phyloP scores from a whole-genome alignment of 306 rosid genomes.

The Quercus parvula region DNA sequence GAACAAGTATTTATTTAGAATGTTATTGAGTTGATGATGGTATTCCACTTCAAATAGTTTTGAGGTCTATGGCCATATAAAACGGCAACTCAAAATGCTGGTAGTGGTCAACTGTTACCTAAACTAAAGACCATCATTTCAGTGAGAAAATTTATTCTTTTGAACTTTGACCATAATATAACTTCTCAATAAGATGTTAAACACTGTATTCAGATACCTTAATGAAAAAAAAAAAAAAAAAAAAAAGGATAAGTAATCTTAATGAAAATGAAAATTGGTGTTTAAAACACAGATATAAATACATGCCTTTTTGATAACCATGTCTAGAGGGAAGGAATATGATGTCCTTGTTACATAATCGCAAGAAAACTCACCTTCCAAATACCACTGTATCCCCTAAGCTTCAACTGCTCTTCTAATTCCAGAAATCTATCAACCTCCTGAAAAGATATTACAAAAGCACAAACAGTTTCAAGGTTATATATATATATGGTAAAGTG shows the following conservation, averaged over 20 bases:
- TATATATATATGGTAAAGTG: no score
- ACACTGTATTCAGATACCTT: neutral
- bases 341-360: conserved; percentile 17
- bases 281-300: conserved; percentile 4
- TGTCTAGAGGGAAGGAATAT: neutral
- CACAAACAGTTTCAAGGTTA: conserved; percentile 4
- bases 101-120: neutral
- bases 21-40: neutral
- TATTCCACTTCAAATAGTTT: neutral
- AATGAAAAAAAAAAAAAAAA: neutral
- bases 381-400: conserved; percentile 70
- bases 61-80: neutral
- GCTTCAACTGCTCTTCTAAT: conserved; percentile 61
- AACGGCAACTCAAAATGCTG: neutral
- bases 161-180: neutral
- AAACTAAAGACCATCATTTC: neutral
- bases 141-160: neutral
- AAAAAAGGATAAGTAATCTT: no score
- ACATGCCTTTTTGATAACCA: conserved; percentile 1
- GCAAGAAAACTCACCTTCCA: conserved; percentile 69
- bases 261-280: neutral
- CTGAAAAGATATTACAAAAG: conserved; percentile 45
- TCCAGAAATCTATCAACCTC: conserved; percentile 89
- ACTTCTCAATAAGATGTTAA: neutral
- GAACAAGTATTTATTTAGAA: neutral